These are phyloP conservation scores for Pterulicium gracile DNA, from an alignment of 1,284 basidiomycete genomes.

Conservation along the genomic window DNA sequence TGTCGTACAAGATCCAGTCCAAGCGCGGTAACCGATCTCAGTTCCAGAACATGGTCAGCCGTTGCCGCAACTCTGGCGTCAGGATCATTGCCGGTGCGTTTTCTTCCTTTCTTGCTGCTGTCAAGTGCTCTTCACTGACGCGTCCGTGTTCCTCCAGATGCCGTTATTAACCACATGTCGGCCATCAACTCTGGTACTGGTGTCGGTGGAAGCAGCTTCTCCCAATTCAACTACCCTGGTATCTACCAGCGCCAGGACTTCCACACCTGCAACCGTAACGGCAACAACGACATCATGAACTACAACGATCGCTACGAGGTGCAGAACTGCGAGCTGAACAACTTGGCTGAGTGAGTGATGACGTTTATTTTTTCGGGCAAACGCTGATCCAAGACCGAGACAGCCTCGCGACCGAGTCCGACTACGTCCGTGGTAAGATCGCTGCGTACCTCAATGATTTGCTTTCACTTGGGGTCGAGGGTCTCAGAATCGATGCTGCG, in stretches of 20 bases:
- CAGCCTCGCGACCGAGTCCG: slow-evolving; percentile 50
- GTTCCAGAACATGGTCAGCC: slow-evolving; percentile 21
- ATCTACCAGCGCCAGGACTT: slow-evolving; percentile 47
- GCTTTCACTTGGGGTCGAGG: slow-evolving; percentile 50
- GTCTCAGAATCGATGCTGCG: slow-evolving; percentile 55
- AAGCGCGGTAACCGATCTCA: slow-evolving; percentile 23
- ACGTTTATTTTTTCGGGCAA: not conserved
- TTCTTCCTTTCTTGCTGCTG: not conserved
- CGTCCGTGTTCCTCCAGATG: not conserved
- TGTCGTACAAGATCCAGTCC: slow-evolving; percentile 24
- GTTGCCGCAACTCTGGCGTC: slow-evolving; percentile 23
- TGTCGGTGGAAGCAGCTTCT: not conserved
- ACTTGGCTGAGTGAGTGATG: slow-evolving; percentile 46
- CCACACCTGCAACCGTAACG: slow-evolving; percentile 50
- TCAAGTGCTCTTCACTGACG: no score
- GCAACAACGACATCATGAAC: slow-evolving; percentile 43
- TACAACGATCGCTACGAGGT: slow-evolving; percentile 42
- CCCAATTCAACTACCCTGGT: slow-evolving; percentile 45
- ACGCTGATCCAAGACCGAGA: not conserved
- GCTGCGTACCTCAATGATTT: slow-evolving; percentile 54
- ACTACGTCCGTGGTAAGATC: slow-evolving; percentile 41
- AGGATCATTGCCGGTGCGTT: slow-evolving; percentile 18
- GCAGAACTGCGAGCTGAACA: slow-evolving; percentile 48
- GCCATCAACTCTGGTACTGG: not conserved
- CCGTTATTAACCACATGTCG: slow-evolving; percentile 8